phyloP scores from a whole-genome alignment of 2,329 filamentous ascomycete species.

The Hansfordia pulvinata region DNA sequence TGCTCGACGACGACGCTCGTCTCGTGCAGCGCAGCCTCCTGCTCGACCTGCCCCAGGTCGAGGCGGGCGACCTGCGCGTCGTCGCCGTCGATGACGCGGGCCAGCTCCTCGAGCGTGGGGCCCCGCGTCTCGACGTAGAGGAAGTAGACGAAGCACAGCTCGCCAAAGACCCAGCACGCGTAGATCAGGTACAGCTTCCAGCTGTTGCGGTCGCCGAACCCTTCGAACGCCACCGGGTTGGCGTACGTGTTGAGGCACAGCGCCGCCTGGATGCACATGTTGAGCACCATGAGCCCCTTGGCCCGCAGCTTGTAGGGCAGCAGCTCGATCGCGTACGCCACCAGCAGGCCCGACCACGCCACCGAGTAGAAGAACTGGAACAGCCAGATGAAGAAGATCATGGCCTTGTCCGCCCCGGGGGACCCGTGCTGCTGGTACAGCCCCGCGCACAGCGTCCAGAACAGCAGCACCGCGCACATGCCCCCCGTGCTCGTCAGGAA shows the following conservation, averaged over 20 bases:
- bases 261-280: constrained; percentile 38
- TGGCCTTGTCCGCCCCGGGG: constrained; percentile 22
- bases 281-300: constrained; percentile 43
- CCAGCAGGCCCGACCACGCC: constrained; percentile 42
- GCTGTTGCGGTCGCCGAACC: too few relatives aligned
- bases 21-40: constrained; percentile 19
- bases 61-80: constrained; percentile 32
- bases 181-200: constrained; percentile 46
- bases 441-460: constrained; percentile 33
- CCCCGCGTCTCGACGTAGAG: constrained; percentile 48
- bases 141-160: constrained; percentile 41
- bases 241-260: constrained; percentile 39
- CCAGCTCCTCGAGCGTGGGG: constrained; percentile 52
- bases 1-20: constrained; percentile 12
- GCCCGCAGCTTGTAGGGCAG: constrained; percentile 34
- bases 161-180: constrained; percentile 40
- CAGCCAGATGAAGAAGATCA: constrained; percentile 35
- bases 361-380: constrained; percentile 37
- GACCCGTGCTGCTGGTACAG: constrained; percentile 26
- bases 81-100: constrained; percentile 52
- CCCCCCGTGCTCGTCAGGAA: constrained; percentile 32
- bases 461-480: constrained; percentile 33
- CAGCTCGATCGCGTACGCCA: constrained; percentile 38
- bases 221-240: constrained; percentile 39
- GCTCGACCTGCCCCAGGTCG: constrained; percentile 29